phyloP scores from a whole-genome alignment of 768 basidiomycete genomes.

The Tulasnella sp. region DNA sequence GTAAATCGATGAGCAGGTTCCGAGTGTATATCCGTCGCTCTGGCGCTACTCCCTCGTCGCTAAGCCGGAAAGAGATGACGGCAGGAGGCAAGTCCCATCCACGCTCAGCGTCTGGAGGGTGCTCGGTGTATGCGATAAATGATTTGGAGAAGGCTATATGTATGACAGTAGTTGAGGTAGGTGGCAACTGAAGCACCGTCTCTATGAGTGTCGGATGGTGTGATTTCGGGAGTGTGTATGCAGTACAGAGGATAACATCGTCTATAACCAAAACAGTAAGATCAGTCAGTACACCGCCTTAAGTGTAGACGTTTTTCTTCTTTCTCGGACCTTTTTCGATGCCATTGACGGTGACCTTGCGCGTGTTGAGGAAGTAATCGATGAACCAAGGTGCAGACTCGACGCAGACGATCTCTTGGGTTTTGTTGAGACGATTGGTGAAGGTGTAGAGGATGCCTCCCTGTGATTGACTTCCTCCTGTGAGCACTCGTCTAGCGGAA shows the following conservation, averaged over 20 bases:
- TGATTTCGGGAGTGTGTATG: slow-evolving; percentile 60
- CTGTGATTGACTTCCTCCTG: slow-evolving; percentile 62
- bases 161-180: slow-evolving; percentile 51
- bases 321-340: slow-evolving; percentile 16
- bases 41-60: neutral
- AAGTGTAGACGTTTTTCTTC: slow-evolving; percentile 6
- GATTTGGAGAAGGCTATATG: slow-evolving; percentile 68
- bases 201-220: slow-evolving; percentile 71
- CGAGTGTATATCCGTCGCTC: slow-evolving; percentile 58
- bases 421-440: slow-evolving; percentile 42
- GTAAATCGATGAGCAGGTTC: slow-evolving; percentile 77
- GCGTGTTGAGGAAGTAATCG: slow-evolving; percentile 76
- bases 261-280: slow-evolving; percentile 39
- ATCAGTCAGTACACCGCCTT: neutral
- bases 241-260: slow-evolving; percentile 51
- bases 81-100: slow-evolving; percentile 91
- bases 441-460: slow-evolving; percentile 63
- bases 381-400: slow-evolving; percentile 94
- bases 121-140: slow-evolving; percentile 89
- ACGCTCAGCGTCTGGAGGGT: slow-evolving; percentile 88
- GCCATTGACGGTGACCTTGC: slow-evolving; percentile 43
- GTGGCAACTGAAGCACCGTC: slow-evolving; percentile 56
- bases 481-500: slow-evolving; percentile 58
- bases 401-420: slow-evolving; percentile 53
- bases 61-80: slow-evolving; percentile 41